Percentiles rank a stretch among this genome's conserved stretches.
Conservation (phyloP, 2,329 filamentous ascomycete species). For the Penicillium sp. region DNA sequence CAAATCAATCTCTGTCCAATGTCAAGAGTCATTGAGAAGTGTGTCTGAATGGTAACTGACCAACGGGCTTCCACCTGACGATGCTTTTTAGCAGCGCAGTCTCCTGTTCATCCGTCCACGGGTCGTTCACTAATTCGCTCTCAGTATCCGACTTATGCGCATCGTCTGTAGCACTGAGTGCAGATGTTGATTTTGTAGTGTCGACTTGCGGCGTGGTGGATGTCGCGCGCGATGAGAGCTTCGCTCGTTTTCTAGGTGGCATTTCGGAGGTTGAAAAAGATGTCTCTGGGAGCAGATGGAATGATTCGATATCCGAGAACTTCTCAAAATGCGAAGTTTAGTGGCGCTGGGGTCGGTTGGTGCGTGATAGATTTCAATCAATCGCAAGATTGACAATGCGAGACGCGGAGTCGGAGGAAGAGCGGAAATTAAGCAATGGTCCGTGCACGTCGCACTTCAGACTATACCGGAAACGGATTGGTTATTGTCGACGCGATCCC, state of each 20-base stretch:
- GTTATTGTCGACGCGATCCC: conserved; percentile 10
- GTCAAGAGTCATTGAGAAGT: not conserved
- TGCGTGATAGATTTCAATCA: not conserved
- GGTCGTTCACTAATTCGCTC: conserved; percentile 58
- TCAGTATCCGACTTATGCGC: conserved; percentile 33
- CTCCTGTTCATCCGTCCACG: conserved; percentile 95
- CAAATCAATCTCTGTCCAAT: conserved; percentile 8
- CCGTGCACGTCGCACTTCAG: conserved; percentile 18
- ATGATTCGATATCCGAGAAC: not conserved
- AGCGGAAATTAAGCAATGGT: conserved; percentile 28
- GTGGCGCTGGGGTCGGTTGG: not conserved
- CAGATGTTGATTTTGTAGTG: conserved; percentile 24
- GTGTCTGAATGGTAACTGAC: conserved; percentile 45
- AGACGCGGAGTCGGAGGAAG: not conserved
- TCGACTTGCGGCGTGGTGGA: conserved; percentile 28
- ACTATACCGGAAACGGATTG: conserved; percentile 18
- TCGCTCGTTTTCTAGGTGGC: conserved; percentile 61
- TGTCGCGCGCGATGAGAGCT: conserved; percentile 36
- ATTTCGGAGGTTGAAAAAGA: conserved; percentile 18
- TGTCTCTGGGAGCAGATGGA: not conserved
- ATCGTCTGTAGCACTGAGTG: conserved; percentile 27
- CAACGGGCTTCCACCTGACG: conserved; percentile 94
- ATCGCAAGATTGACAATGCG: not conserved
- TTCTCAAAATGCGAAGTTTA: not conserved
- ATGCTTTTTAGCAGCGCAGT: conserved; percentile 89